These are phyloP conservation scores for Plasmodium coatneyi DNA, from an alignment of 169 alveolate species.

Conservation along the genomic window DNA sequence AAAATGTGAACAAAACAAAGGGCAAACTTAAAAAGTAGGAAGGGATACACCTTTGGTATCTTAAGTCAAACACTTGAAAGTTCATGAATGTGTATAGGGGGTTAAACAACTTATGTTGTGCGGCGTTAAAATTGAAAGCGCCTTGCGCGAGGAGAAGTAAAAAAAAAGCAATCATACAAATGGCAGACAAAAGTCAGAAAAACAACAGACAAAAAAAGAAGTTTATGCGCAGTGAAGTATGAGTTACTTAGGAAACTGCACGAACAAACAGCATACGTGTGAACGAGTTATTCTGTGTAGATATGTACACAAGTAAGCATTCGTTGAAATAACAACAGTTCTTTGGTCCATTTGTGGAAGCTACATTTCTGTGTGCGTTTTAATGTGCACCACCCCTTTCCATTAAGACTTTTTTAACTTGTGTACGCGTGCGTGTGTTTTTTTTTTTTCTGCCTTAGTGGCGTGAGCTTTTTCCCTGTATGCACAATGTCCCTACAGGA, in stretches of 20 bases:
- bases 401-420: not conserved
- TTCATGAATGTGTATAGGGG: not conserved
- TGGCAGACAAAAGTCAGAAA: not conserved
- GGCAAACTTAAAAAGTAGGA: not conserved
- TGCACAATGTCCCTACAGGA: not conserved
- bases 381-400: not conserved
- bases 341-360: not conserved
- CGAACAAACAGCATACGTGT: not conserved
- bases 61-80: not conserved
- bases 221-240: not conserved
- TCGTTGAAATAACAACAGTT: not conserved
- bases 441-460: not conserved
- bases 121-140: not conserved
- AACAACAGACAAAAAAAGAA: not conserved
- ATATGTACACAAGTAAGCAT: not conserved
- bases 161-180: not conserved
- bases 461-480: not conserved
- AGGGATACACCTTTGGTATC: slow-evolving; percentile 11
- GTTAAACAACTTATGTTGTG: slow-evolving; percentile 36
- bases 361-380: not conserved
- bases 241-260: not conserved
- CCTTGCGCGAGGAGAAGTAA: not conserved
- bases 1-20: not conserved
- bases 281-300: not conserved
- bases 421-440: not conserved